Base-by-base conservation (phyloP, 495 filamentous ascomycete species). In the Penicillium taxi region DNA sequence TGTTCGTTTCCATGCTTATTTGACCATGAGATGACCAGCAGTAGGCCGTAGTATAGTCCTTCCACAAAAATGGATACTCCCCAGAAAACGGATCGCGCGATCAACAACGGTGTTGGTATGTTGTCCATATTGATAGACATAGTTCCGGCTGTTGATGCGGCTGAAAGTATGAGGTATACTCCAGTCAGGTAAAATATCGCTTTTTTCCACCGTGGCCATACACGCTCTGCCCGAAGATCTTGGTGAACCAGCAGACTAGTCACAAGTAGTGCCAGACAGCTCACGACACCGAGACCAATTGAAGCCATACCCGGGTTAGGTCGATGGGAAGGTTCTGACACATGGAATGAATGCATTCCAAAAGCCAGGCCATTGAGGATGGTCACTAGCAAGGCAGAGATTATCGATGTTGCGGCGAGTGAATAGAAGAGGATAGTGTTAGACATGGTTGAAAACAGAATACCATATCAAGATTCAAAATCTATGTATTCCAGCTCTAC, bases 341-440 rank as follows among this genome's bases (percentile, higher is more conserved):
- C 5, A 46, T 42, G 17, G 47, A 43, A 48, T 42, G 16, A 51
- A 52, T 13, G 37, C 45, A 1, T n/a, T n/a, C 47, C 50, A 37
- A 53, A 64, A 15, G 46, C 58, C n/a, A 66, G 26, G 21, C 56
- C 60, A 45, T 59, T 53, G 23, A 64, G 41, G 19, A 69, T 44
- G 1, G 56, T 62, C 14, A 43, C 44, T 26, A 57, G 44, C 20
- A 59, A 42, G 5, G 58, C 55, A 13, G 39, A 48, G 12, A 56
- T 26, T 4, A 59, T 32, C 4, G 55, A 51, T 27, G 44, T 42
- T 19, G 38, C 55, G 17, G 58, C 59, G 26, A 65, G 18, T 9
- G 43, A 31, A 34, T 58, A 60, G 19, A 39, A 30, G 14, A 55
- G 25, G 21, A 45, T 42, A 25, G 33, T 41, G 19, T 40, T 44